Base-by-base conservation (phyloP, 2,329 filamentous ascomycete species). In the Aspergillus latus region DNA sequence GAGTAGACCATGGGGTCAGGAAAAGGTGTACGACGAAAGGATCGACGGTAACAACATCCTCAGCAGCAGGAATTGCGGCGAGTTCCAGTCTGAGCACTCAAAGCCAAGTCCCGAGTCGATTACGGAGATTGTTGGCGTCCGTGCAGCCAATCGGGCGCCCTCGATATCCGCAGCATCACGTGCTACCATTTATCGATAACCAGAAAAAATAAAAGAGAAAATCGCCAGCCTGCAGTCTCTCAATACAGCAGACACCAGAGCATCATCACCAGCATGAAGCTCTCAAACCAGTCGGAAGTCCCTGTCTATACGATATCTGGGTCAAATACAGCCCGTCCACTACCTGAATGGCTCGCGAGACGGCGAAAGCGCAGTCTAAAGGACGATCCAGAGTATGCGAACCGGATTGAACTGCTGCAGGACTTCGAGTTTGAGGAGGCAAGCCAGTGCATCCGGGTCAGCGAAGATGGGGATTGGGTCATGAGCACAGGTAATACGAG, bases 371-470 rank as follows among this genome's bases (percentile, higher is more conserved):
- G 89, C 72, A 95, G 90, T 70, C 78, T 97, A 65, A 97, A 97
- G 76, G 87, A 93, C 64, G 93, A 97, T 70, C 82, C 89, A 58
- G 93, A 97, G 71, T 97, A 93, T 75, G 88, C 92, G 61, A 96
- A 92, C 73, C 88, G 94, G 63, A 88, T 99, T 65, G 94, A 99
- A 74, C 81, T 99, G 56, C 83, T 99, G 37, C 94, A 99, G 69
- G 94, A 99, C 71, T 99, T 99, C 73, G 92, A 95, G 70, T 97
- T 99, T 68, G 92, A 97, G 68, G 92, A 96, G 76, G 93, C 95
- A 40, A 96, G 92, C 70, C 85, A 88, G 64, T 97, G 93, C 71
- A 85, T 99, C 61, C 85, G 91, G 49, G 85, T 94, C 61, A 96
- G 90, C 66, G 92, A 96, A 57, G 94, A 99, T 83, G 93, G 93